These are phyloP conservation scores for Vigna unguiculata DNA, from an alignment of 306 rosid genomes.

Conservation along the genomic window DNA sequence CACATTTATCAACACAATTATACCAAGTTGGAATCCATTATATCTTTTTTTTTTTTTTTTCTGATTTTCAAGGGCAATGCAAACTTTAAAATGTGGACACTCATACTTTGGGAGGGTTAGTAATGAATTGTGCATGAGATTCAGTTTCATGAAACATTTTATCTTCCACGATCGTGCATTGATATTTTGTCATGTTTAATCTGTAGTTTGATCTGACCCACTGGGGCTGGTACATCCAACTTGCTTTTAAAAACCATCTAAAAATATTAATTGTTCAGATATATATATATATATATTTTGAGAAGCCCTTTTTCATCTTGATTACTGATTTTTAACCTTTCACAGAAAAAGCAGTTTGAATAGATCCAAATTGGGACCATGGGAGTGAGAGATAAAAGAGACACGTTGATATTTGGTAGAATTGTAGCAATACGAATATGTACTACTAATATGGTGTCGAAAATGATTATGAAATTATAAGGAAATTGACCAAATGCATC, in stretches of 20 bases:
- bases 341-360: slow-evolving; percentile 37
- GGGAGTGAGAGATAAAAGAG: slow-evolving; percentile 30
- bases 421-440: slow-evolving; percentile 21
- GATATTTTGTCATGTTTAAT: slow-evolving; percentile 37
- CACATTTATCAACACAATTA: slow-evolving; percentile 10
- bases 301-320: slow-evolving; percentile 25
- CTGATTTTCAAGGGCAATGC: slow-evolving; percentile 28
- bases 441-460: slow-evolving; percentile 41
- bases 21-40: not conserved
- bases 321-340: slow-evolving; percentile 40
- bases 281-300: too few relatives aligned
- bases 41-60: slow-evolving; percentile 26
- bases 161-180: slow-evolving; percentile 26
- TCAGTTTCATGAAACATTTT: slow-evolving; percentile 42
- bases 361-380: slow-evolving; percentile 50
- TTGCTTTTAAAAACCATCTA: slow-evolving; percentile 35
- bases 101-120: slow-evolving; percentile 44
- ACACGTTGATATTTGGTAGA: slow-evolving; percentile 16
- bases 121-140: slow-evolving; percentile 36
- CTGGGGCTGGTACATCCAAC: slow-evolving; percentile 32
- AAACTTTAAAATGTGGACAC: slow-evolving; percentile 12
- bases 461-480: slow-evolving; percentile 66
- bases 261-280: slow-evolving; percentile 40
- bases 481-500: slow-evolving; percentile 47
- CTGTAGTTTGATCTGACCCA: slow-evolving; percentile 42